A percentile compares a stretch with the other conserved stretches of the same genome.
These are phyloP conservation scores for Lachnellula cervina DNA, from an alignment of 2,329 filamentous ascomycete genomes.

Conservation along the genomic window DNA sequence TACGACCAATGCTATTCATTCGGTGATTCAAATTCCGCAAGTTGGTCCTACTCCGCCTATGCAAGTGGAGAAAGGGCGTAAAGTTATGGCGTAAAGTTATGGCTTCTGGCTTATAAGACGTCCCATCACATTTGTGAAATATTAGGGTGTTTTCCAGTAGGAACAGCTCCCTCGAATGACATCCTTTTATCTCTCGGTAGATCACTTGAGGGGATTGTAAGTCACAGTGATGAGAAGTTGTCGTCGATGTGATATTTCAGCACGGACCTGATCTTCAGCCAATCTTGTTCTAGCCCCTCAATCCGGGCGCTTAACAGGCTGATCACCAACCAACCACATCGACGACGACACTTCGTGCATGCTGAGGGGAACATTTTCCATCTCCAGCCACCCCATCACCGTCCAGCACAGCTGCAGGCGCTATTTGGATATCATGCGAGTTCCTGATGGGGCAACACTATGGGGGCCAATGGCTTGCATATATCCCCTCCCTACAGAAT, in stretches of 20 bases:
- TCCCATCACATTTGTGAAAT: not conserved
- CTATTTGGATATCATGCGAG: conserved; percentile 23
- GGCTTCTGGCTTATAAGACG: too few relatives aligned
- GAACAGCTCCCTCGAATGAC: not conserved
- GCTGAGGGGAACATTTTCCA: conserved; percentile 1
- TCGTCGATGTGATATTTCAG: conserved; percentile 8
- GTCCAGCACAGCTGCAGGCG: conserved; percentile 5
- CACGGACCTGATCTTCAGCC: conserved; percentile 13
- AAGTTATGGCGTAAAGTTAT: too few relatives aligned
- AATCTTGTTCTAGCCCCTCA: conserved; percentile 4
- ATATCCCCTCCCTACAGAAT: not conserved
- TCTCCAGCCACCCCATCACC: conserved; percentile 9
- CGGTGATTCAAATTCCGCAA: too few relatives aligned
- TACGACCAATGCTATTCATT: too few relatives aligned
- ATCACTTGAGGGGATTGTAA: not conserved
- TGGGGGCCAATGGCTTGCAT: not conserved
- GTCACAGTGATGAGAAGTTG: not conserved
- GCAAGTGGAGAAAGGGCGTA: too few relatives aligned
- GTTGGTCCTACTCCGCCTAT: too few relatives aligned
- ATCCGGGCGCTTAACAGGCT: conserved; percentile 15
- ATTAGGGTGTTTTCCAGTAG: not conserved
- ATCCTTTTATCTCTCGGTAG: not conserved
- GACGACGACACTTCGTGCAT: conserved; percentile 1
- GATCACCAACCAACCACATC: conserved; percentile 11
- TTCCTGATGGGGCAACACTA: conserved; percentile 13